Base-by-base conservation (phyloP, 345 rosid genomes). In the Melaleuca quinquenervia region DNA sequence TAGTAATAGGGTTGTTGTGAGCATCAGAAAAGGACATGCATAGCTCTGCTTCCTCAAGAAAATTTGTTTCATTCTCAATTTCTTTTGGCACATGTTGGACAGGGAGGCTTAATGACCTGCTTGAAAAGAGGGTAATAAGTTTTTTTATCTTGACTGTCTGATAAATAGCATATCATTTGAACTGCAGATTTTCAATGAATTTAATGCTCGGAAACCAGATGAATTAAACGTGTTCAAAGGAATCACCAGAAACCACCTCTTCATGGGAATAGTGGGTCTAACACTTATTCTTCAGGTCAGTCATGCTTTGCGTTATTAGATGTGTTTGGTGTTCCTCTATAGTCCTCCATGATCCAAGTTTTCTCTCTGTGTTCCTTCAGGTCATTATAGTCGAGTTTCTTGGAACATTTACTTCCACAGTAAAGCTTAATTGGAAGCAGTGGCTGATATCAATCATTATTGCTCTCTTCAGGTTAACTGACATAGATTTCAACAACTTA, bases 201-300 rank as follows among this genome's bases (percentile, higher is more conserved):
- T 97, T 91, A 97, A 97, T 88, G 96, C 99, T 86, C 92, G 99
- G 87, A 97, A 93, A 87, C 99, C 96, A 29, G 99, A 97, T 75
- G 95, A 95, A 90, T 87, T 95, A 85, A 98, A 98, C 78, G 94
- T 94, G 84, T 98, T 98, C 87, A 75, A 85, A 0, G 99, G 99
- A 82, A 93, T 98, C 62, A 90, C 93, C 60, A 96, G 93, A 86
- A 96, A 96, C 90, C 90, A 82, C 86, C 94, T 98, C 87, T 96
- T 97, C 83, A 80, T 96, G 85, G 99, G 90, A 84, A 96, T 98
- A 64, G 89, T 98, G 84, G 96, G 95, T 53, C 74, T 94, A 82
- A 96, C 99, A 1, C 84, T 92, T 82, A 85, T 91, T 52, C 96
- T 98, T 82, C 98, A 97, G 95, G 99, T 94, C 70, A 86, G 90